Conservation (phyloP, 257 asterid genomes). For the Solanum chiquidenum region DNA sequence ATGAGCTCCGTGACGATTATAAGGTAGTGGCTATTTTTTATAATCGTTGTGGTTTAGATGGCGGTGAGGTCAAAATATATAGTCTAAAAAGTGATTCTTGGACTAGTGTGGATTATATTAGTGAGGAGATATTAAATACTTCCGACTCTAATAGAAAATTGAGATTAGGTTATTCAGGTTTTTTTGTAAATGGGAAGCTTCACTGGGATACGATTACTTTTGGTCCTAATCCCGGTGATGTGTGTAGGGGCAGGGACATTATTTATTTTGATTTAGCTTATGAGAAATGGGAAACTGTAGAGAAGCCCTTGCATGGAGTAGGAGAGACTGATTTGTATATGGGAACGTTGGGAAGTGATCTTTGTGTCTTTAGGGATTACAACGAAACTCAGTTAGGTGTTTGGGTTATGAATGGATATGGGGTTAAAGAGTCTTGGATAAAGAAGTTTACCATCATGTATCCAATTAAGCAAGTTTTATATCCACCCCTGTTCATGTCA, state of each 20-base stretch:
- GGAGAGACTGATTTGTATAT: not conserved
- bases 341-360: not conserved
- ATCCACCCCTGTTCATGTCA: not conserved
- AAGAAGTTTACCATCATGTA: not conserved
- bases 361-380: not conserved
- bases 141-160: too few relatives aligned
- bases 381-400: not conserved
- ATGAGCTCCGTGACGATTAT: not conserved
- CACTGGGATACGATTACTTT: not conserved
- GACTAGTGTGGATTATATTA: not conserved
- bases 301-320: not conserved
- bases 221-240: not conserved
- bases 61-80: not conserved
- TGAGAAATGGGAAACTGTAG: not conserved
- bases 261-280: not conserved
- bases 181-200: not conserved
- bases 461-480: not conserved
- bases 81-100: not conserved
- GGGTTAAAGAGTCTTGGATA: not conserved
- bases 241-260: not conserved
- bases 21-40: not conserved
- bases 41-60: too few relatives aligned
- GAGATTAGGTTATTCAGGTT: not conserved
- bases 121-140: too few relatives aligned
- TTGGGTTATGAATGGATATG: not conserved